Evolutionary conservation across 73 alveolate species (phyloP).

Genomic region (Tetrahymena malaccensis): DNA sequence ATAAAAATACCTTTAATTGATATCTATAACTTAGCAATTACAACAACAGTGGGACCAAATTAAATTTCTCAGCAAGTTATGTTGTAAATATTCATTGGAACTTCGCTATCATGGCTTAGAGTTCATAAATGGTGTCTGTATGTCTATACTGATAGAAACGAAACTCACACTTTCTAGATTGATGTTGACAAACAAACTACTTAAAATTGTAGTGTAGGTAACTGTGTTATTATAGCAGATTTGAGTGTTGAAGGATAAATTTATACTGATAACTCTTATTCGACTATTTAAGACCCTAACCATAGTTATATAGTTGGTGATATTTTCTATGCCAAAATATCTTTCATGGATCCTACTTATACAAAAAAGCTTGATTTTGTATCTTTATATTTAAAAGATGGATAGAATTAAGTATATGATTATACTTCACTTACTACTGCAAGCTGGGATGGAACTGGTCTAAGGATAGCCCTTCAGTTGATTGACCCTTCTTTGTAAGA

Average conservation of each 20-base stretch:
- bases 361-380: neutral
- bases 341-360: neutral
- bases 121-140: neutral
- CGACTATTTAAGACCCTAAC: neutral
- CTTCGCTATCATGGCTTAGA: neutral
- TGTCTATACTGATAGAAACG: neutral
- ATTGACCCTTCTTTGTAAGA: neutral
- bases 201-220: neutral
- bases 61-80: neutral
- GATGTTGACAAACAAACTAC: neutral
- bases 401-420: neutral
- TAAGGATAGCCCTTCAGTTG: neutral
- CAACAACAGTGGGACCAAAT: neutral
- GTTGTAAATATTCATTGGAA: neutral
- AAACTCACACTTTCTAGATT: neutral
- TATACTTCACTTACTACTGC: neutral
- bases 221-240: neutral
- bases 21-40: neutral
- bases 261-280: neutral
- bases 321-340: neutral
- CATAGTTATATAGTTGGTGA: neutral
- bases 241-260: neutral
- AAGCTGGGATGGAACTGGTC: neutral
- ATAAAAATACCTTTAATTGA: neutral
- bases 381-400: neutral